Evolutionary conservation across 352 stramenopile species (phyloP).

Genomic region (Globisporangium abappressorium): DNA sequence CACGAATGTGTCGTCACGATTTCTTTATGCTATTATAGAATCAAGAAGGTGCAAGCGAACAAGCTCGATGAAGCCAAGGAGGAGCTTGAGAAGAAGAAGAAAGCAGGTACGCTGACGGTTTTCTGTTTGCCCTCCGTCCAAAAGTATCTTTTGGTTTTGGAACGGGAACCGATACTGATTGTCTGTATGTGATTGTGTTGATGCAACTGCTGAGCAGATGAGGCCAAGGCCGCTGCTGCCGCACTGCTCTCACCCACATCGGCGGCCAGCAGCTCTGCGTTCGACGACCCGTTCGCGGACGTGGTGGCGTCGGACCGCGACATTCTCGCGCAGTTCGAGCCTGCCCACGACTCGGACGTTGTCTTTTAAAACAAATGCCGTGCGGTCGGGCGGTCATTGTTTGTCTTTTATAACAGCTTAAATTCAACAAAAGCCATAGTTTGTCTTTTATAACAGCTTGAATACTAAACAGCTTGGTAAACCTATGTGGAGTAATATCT

Average conservation of each 20-base stretch:
- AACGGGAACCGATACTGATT: neutral
- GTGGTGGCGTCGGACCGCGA: slow-evolving; percentile 68
- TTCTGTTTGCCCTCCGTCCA: neutral
- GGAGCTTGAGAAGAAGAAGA: slow-evolving; percentile 53
- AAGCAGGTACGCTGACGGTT: slow-evolving; percentile 25
- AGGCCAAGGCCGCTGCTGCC: slow-evolving; percentile 16
- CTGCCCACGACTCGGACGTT: slow-evolving; percentile 67
- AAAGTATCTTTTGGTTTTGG: neutral
- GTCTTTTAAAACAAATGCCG: slow-evolving; percentile 52
- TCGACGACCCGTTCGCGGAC: slow-evolving; percentile 70
- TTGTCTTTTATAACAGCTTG: no score
- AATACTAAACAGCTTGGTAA: no score
- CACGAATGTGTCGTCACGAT: neutral
- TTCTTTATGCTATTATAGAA: slow-evolving; percentile 35
- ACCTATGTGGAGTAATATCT: no score
- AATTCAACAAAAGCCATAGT: slow-evolving; percentile 12
- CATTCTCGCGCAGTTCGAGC: slow-evolving; percentile 82
- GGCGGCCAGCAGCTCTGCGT: slow-evolving; percentile 21
- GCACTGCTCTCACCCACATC: slow-evolving; percentile 18
- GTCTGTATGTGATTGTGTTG: neutral
- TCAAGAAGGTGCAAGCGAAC: slow-evolving; percentile 99
- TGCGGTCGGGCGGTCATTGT: neutral
- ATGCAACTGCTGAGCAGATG: neutral
- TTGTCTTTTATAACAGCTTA: slow-evolving; percentile 22
- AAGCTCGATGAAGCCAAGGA: slow-evolving; percentile 91